A percentile compares a stretch with the other conserved stretches of the same genome.
phyloP scores from a whole-genome alignment of 2,329 filamentous ascomycete species.

The Dendryphion nanum region DNA sequence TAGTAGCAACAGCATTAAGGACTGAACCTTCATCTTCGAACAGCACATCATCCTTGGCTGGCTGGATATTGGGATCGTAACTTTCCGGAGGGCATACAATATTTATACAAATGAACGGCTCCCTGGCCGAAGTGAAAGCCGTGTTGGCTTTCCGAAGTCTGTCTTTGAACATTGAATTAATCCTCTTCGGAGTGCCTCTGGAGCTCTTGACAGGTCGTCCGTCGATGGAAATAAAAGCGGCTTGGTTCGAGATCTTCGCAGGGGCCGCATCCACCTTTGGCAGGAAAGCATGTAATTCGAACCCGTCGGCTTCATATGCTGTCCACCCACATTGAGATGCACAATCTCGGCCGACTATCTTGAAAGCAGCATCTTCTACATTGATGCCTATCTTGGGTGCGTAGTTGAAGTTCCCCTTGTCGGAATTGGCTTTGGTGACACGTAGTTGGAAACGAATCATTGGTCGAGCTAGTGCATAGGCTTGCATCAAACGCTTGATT shows the following conservation, averaged over 20 bases:
- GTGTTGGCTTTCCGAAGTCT: conserved; percentile 41
- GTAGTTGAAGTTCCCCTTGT: conserved; percentile 61
- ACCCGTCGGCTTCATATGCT: conserved; percentile 37
- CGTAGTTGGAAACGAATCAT: conserved; percentile 61
- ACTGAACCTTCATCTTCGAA: conserved; percentile 58
- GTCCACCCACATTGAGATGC: conserved; percentile 54
- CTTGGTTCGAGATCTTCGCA: conserved; percentile 40
- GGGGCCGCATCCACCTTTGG: conserved; percentile 50
- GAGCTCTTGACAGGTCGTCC: conserved; percentile 59
- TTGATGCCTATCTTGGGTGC: conserved; percentile 53
- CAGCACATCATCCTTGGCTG: conserved; percentile 69
- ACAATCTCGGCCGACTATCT: conserved; percentile 60
- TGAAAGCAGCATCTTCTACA: conserved; percentile 59
- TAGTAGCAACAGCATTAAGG: conserved; percentile 41
- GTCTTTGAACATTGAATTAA: conserved; percentile 55
- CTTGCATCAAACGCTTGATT: conserved; percentile 60
- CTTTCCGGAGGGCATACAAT: conserved; percentile 60
- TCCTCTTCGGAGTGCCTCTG: conserved; percentile 59
- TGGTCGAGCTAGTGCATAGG: conserved; percentile 66
- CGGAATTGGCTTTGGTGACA: conserved; percentile 53
- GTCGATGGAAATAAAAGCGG: conserved; percentile 67
- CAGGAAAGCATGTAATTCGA: conserved; percentile 58
- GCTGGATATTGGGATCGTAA: conserved; percentile 72
- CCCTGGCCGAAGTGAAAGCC: conserved; percentile 37
- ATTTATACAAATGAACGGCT: conserved; percentile 63